Evolutionary conservation across 2,329 filamentous ascomycete species (phyloP).

Genomic region (Fusarium sp.): DNA sequence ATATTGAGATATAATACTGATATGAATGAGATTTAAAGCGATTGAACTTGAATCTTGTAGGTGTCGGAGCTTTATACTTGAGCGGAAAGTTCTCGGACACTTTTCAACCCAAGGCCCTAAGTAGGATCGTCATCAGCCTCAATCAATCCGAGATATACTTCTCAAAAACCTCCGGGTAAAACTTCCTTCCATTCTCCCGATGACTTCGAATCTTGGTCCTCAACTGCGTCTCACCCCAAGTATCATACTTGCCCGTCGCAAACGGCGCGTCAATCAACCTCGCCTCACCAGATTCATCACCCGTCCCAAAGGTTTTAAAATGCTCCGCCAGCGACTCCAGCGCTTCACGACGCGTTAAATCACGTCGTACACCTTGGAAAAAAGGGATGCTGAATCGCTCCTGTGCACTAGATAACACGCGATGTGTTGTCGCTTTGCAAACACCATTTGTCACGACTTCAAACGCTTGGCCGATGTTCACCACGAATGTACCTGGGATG

Average conservation of each 20-base stretch:
- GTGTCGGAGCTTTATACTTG: too few relatives aligned
- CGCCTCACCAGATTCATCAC: conserved; percentile 54
- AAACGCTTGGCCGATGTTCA: conserved; percentile 71
- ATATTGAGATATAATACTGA: conserved; percentile 8
- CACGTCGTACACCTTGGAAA: conserved; percentile 63
- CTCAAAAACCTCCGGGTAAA: conserved; percentile 63
- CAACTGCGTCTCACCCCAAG: conserved; percentile 68
- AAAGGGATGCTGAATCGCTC: conserved; percentile 61
- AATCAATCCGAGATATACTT: conserved; percentile 59
- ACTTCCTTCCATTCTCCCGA: conserved; percentile 61
- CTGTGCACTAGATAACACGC: conserved; percentile 53
- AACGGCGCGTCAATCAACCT: conserved; percentile 63
- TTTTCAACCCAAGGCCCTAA: not conserved
- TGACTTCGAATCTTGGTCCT: conserved; percentile 68
- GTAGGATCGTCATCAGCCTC: not conserved
- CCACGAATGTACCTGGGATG: conserved; percentile 65
- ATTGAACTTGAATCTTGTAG: not conserved
- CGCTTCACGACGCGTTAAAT: conserved; percentile 60
- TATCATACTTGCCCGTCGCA: conserved; percentile 63
- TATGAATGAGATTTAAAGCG: not conserved
- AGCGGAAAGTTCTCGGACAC: conserved; percentile 45
- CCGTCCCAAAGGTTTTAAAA: conserved; percentile 49
- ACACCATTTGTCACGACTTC: conserved; percentile 68
- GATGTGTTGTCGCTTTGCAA: conserved; percentile 66
- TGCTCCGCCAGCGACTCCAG: conserved; percentile 55